phyloP scores from a whole-genome alignment of 331 rosid genomes.

The Telfairia occidentalis region DNA sequence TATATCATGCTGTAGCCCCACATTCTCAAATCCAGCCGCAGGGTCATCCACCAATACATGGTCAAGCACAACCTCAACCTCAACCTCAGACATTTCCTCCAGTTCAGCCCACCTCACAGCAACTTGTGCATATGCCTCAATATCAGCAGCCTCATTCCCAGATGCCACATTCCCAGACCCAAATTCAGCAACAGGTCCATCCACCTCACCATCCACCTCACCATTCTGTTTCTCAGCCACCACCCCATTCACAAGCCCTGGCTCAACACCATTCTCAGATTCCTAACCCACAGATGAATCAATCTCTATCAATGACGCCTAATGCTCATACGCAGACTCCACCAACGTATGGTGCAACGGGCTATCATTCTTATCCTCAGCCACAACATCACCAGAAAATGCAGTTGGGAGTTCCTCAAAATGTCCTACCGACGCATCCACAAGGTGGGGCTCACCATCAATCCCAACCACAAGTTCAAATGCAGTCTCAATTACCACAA shows the following conservation, averaged over 20 bases:
- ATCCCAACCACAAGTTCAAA: constrained; percentile 36
- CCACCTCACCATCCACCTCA: constrained; percentile 46
- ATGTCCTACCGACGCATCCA: constrained; percentile 30
- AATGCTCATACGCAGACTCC: constrained; percentile 46
- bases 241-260: constrained; percentile 42
- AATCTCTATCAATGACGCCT: constrained; percentile 28
- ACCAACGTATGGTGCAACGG: constrained; percentile 45
- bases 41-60: constrained; percentile 22
- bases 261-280: constrained; percentile 45
- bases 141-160: constrained; percentile 53
- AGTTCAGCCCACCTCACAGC: constrained; percentile 33
- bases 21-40: constrained; percentile 23
- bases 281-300: constrained; percentile 29
- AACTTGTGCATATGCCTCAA: constrained; percentile 19
- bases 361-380: constrained; percentile 61
- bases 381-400: constrained; percentile 43
- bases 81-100: constrained; percentile 31
- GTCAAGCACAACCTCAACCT: constrained; percentile 38
- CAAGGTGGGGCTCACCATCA: constrained; percentile 44
- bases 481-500: constrained; percentile 53
- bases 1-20: constrained; percentile 28
- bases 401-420: constrained; percentile 51
- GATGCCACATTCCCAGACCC: constrained; percentile 32
- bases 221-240: constrained; percentile 54
- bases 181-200: constrained; percentile 59